Evolutionary conservation across 169 alveolate genomes (phyloP).

Genomic region (Plasmodium knowlesi): DNA sequence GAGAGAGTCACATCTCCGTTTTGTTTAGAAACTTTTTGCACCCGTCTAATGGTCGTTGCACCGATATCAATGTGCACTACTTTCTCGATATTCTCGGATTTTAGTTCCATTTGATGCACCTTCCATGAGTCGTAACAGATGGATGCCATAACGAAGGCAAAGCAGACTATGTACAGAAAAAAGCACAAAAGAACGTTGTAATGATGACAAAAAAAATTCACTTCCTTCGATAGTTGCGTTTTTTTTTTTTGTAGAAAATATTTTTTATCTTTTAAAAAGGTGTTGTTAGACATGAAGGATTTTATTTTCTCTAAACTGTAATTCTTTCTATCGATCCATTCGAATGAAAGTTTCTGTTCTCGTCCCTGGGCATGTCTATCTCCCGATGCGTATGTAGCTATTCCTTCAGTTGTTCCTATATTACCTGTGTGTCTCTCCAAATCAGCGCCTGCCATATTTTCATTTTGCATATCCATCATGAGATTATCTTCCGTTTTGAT

Average conservation of each 20-base stretch:
- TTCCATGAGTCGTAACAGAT: slow-evolving; percentile 59
- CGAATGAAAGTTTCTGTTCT: slow-evolving; percentile 4
- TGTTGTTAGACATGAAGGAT: slow-evolving; percentile 52
- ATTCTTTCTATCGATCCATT: neutral
- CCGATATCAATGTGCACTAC: slow-evolving; percentile 36
- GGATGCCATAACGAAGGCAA: slow-evolving; percentile 22
- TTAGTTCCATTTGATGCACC: slow-evolving; percentile 32
- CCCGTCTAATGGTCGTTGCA: slow-evolving; percentile 36
- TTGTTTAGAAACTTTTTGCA: slow-evolving; percentile 13
- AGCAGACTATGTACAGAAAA: slow-evolving; percentile 44
- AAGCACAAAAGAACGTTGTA: slow-evolving; percentile 52
- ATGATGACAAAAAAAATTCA: slow-evolving; percentile 21
- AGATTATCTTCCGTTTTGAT: slow-evolving; percentile 2
- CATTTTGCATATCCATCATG: slow-evolving; percentile 1
- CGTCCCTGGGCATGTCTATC: neutral
- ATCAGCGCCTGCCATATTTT: neutral
- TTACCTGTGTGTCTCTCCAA: neutral
- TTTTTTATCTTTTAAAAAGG: slow-evolving; percentile 41
- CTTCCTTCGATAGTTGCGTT: slow-evolving; percentile 20
- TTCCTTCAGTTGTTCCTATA: neutral
- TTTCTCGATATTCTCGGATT: slow-evolving; percentile 14
- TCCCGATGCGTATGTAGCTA: neutral
- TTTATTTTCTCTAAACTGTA: slow-evolving; percentile 47
- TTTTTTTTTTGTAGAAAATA: slow-evolving; percentile 10
- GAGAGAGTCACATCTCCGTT: slow-evolving; percentile 42